Evolutionary conservation across 768 basidiomycete genomes (phyloP).

Genomic region (Auricularia sp.): DNA sequence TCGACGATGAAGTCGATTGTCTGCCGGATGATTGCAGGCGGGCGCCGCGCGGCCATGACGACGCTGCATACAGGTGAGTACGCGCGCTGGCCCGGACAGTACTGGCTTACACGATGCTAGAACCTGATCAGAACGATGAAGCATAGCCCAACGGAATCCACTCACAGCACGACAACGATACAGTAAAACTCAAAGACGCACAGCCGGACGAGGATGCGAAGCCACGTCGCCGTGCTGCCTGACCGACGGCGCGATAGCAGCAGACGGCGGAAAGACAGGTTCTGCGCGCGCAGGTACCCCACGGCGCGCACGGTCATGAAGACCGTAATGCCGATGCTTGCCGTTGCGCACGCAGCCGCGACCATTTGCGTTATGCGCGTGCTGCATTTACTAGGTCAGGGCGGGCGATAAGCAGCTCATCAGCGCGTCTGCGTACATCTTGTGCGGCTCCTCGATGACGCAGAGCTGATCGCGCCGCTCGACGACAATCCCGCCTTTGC

Average conservation of each 20-base stretch:
- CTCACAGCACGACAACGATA: not conserved
- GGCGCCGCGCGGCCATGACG: not conserved
- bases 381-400: not conserved
- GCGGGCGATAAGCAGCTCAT: not conserved
- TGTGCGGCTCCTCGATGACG: slow-evolving; percentile 1
- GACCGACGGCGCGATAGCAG: not conserved
- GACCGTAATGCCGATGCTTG: not conserved
- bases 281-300: not conserved
- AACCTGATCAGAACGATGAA: not conserved
- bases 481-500: not conserved
- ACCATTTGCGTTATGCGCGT: not conserved
- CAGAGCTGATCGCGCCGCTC: not conserved
- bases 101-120: not conserved
- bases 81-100: not conserved
- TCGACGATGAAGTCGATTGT: slow-evolving; percentile 1
- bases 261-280: not conserved
- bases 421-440: not conserved
- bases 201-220: not conserved
- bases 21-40: not conserved
- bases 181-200: not conserved
- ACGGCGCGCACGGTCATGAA: not conserved
- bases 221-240: not conserved
- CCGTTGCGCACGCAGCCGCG: not conserved
- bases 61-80: not conserved
- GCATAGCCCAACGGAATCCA: not conserved